phyloP scores from a whole-genome alignment of 768 basidiomycete species.

The Sistotremastrum suecicum region DNA sequence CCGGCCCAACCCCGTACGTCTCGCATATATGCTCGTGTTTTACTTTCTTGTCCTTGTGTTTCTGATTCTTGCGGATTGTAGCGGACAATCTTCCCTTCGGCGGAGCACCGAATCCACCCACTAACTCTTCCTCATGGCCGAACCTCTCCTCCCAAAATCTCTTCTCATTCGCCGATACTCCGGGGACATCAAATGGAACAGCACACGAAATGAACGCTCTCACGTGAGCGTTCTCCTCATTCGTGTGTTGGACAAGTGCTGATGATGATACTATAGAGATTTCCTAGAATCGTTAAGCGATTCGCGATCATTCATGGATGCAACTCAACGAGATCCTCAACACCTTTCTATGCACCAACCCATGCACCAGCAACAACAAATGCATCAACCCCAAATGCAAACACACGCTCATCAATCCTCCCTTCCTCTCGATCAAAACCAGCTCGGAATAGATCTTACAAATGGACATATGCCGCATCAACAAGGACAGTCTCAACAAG shows the following conservation, averaged over 20 bases:
- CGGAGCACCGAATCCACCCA: slow-evolving; percentile 30
- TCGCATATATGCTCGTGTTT: slow-evolving; percentile 13
- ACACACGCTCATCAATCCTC: slow-evolving; percentile 12
- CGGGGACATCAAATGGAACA: not conserved
- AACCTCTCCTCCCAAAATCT: not conserved
- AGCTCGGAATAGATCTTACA: too few relatives aligned
- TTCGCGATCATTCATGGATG: too few relatives aligned
- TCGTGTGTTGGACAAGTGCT: slow-evolving; percentile 3
- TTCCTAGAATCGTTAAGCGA: too few relatives aligned
- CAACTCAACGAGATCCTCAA: slow-evolving; percentile 15
- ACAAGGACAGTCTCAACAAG: too few relatives aligned
- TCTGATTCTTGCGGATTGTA: slow-evolving; percentile 77
- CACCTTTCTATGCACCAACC: slow-evolving; percentile 6
- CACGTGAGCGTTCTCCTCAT: slow-evolving; percentile 5
- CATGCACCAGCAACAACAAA: slow-evolving; percentile 9
- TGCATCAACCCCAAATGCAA: slow-evolving; percentile 6
- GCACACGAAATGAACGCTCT: not conserved
- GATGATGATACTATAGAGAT: too few relatives aligned
- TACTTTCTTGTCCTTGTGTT: slow-evolving; percentile 1
- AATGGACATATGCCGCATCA: too few relatives aligned
- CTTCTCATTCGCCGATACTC: not conserved
- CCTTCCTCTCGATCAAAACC: slow-evolving; percentile 19
- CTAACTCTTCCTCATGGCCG: slow-evolving; percentile 4
- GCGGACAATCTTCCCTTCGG: slow-evolving; percentile 78
- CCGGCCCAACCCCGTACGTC: slow-evolving; percentile 14